Conservation (phyloP, 768 basidiomycete species). For the Rhizopogon roseolus region DNA sequence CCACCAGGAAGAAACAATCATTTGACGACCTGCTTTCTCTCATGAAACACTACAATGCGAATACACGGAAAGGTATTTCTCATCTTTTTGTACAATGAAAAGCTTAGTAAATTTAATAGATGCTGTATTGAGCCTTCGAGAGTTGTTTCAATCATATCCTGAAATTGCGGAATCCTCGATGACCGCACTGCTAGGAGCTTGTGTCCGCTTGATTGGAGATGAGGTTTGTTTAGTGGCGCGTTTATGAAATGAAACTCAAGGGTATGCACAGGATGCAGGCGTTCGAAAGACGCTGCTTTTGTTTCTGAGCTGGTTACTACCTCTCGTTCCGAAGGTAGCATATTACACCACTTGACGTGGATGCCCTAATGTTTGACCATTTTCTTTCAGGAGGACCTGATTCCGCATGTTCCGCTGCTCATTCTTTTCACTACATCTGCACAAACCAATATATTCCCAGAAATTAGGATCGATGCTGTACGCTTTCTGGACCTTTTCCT, state of each 20-base stretch:
- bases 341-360: background rate
- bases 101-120: conserved; percentile 37
- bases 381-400: conserved; percentile 52
- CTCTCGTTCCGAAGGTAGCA: conserved; percentile 53
- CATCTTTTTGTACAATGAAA: background rate
- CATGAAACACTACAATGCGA: conserved; percentile 78
- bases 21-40: conserved; percentile 75
- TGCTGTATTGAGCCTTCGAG: conserved; percentile 66
- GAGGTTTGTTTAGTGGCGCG: conserved; percentile 48
- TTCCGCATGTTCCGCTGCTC: conserved; percentile 70
- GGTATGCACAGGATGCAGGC: conserved; percentile 55
- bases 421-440: conserved; percentile 87
- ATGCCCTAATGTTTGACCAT: conserved; percentile 5
- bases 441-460: conserved; percentile 92
- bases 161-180: conserved; percentile 48
- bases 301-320: conserved; percentile 72
- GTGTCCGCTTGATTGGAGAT: conserved; percentile 73
- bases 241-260: conserved; percentile 4
- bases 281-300: conserved; percentile 71
- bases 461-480: conserved; percentile 88
- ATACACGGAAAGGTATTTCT: conserved; percentile 65
- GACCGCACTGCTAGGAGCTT: conserved; percentile 50
- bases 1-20: conserved; percentile 71
- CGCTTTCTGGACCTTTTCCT: conserved; percentile 75
- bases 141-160: conserved; percentile 63